A percentile compares a stretch with the other conserved stretches of the same genome.
These are phyloP conservation scores for Podospora comata DNA, from an alignment of 495 filamentous ascomycete species.

Conservation along the genomic window DNA sequence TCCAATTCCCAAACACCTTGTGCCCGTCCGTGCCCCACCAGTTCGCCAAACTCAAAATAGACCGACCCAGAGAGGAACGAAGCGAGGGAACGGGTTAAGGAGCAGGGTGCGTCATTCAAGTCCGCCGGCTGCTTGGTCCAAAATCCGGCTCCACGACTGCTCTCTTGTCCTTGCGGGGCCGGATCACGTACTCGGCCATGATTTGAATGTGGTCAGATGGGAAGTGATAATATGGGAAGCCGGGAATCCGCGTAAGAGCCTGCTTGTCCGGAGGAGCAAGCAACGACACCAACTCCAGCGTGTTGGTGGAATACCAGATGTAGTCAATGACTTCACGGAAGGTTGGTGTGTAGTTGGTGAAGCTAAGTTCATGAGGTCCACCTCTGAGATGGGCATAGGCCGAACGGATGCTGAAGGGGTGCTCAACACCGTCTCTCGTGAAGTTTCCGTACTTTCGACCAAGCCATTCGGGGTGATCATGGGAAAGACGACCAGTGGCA, in stretches of 20 bases:
- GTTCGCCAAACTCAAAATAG: background rate
- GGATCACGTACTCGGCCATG: constrained; percentile 87
- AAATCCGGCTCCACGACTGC: constrained; percentile 37
- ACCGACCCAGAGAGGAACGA: constrained; percentile 1
- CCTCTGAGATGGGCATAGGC: constrained; percentile 67
- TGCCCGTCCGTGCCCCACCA: background rate
- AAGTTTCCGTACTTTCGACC: constrained; percentile 79
- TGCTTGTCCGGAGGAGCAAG: constrained; percentile 89
- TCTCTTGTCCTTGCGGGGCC: constrained; percentile 80
- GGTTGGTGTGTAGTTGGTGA: constrained; percentile 93
- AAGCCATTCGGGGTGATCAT: constrained; percentile 72
- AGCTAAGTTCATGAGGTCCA: constrained; percentile 73
- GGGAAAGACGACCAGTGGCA: constrained; percentile 65
- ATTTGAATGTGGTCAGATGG: constrained; percentile 95
- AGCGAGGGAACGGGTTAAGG: background rate
- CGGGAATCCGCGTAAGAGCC: constrained; percentile 85
- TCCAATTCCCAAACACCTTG: background rate
- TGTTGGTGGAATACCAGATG: constrained; percentile 93
- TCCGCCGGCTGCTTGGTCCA: constrained; percentile 26
- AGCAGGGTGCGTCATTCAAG: constrained; percentile 8
- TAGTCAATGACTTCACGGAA: constrained; percentile 94
- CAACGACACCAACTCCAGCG: constrained; percentile 78
- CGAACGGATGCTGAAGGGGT: constrained; percentile 91
- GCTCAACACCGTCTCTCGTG: constrained; percentile 83
- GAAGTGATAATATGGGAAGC: constrained; percentile 96